Conservation (phyloP, 2,329 filamentous ascomycete species). For the Alternaria viburni region DNA sequence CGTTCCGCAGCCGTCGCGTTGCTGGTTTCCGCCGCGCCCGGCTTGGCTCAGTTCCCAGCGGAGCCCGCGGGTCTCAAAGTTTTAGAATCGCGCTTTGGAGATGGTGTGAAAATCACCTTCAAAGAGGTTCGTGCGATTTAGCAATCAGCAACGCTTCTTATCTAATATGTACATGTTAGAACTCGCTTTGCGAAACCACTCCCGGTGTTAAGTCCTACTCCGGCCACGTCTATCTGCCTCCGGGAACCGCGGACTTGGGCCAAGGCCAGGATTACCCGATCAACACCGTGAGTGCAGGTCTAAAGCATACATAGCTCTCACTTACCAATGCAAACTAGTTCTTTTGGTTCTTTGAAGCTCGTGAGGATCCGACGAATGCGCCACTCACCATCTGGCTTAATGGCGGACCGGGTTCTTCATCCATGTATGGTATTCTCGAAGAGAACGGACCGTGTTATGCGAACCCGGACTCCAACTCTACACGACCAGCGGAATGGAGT, state of each 20-base stretch:
- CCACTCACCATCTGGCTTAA: constrained; percentile 64
- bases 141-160: background rate
- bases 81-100: constrained; percentile 25
- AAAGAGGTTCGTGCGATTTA: constrained; percentile 24
- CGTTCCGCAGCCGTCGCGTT: constrained; percentile 6
- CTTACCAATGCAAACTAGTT: constrained; percentile 6
- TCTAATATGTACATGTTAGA: constrained; percentile 12
- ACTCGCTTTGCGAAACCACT: constrained; percentile 61
- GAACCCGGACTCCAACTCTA: constrained; percentile 17
- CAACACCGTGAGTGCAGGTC: constrained; percentile 12
- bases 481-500: constrained; percentile 18
- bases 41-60: constrained; percentile 20
- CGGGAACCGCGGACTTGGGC: constrained; percentile 22
- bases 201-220: constrained; percentile 60
- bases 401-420: constrained; percentile 30
- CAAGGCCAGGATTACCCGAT: constrained; percentile 29
- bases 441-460: constrained; percentile 60
- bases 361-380: constrained; percentile 56
- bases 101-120: constrained; percentile 32
- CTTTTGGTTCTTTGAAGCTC: constrained; percentile 61
- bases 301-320: background rate
- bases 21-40: constrained; percentile 8
- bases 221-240: constrained; percentile 52
- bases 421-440: constrained; percentile 56
- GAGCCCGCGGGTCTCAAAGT: constrained; percentile 20